Conservation (phyloP, 345 rosid species). For the Excoecaria cochinchinensis region DNA sequence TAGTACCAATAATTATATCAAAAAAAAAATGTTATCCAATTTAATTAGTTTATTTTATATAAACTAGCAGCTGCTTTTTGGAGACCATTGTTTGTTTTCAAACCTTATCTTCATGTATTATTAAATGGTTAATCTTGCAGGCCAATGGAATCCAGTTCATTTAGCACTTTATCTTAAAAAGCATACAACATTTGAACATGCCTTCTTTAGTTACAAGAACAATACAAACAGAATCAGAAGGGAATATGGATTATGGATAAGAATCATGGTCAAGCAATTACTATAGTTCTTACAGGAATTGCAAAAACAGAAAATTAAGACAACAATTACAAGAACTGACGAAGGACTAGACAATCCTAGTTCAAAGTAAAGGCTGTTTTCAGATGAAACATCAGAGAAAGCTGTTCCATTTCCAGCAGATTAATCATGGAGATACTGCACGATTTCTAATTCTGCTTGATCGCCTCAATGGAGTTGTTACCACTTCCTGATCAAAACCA, state of each 20-base stretch:
- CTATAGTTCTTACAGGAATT: not conserved
- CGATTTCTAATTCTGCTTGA: conserved; percentile 43
- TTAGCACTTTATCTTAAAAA: not conserved
- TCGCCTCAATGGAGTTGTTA: conserved; percentile 42
- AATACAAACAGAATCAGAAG: not conserved
- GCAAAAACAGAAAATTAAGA: not conserved
- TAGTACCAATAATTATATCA: no score
- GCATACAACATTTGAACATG: not conserved
- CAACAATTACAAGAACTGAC: not conserved
- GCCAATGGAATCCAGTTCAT: conserved; percentile 16
- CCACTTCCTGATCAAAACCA: conserved; percentile 28
- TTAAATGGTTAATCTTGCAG: not conserved
- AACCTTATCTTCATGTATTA: not conserved
- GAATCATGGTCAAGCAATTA: not conserved
- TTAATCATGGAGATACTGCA: conserved; percentile 29
- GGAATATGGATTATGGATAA: not conserved
- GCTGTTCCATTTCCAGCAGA: conserved; percentile 21
- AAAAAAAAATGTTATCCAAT: no score
- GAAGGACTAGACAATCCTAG: not conserved
- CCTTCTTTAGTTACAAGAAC: not conserved
- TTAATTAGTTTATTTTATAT: no score
- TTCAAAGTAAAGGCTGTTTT: not conserved
- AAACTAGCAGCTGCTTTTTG: no score
- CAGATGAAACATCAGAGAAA: conserved; percentile 31
- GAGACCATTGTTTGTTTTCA: no score